phyloP scores from a whole-genome alignment of 148 eudicot species.

The Diospyros lotus region DNA sequence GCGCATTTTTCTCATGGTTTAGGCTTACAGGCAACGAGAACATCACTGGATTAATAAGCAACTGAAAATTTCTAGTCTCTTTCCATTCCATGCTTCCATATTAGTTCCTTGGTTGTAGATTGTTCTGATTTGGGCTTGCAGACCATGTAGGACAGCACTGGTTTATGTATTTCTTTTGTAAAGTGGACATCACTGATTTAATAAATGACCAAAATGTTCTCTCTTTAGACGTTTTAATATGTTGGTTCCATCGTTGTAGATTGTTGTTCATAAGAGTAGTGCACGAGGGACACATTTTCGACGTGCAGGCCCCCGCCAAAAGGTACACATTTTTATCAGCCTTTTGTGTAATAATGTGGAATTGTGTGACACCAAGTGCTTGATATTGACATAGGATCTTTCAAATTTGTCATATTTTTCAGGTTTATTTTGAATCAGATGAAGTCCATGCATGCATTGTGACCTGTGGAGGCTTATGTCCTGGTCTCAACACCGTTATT shows the following conservation, averaged over 20 bases:
- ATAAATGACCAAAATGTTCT: background rate
- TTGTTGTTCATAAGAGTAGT: slow-evolving; percentile 70
- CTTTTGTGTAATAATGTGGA: background rate
- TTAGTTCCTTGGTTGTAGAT: too few relatives aligned
- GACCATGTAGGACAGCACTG: too few relatives aligned
- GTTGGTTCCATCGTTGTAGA: slow-evolving; percentile 27
- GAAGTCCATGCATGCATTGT: slow-evolving; percentile 82
- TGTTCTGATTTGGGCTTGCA: too few relatives aligned
- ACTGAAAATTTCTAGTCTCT: too few relatives aligned
- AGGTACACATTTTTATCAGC: slow-evolving; percentile 27
- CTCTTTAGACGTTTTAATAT: background rate
- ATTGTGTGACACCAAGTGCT: background rate
- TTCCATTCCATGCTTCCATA: too few relatives aligned
- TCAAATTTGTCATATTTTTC: background rate
- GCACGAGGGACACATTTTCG: slow-evolving; percentile 81
- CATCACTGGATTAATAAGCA: too few relatives aligned
- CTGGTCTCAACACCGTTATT: slow-evolving; percentile 89
- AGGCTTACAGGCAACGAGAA: too few relatives aligned
- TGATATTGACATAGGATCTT: slow-evolving; percentile 1
- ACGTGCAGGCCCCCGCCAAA: slow-evolving; percentile 85
- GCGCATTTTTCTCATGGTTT: background rate
- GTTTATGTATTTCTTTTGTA: background rate
- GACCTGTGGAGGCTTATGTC: slow-evolving; percentile 87
- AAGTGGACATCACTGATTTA: background rate
- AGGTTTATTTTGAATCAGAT: slow-evolving; percentile 73